Evolutionary conservation across 352 stramenopile species (phyloP), one percentile per base, ranked within the genome.

Genomic region (Peronospora tabacina): DNA sequence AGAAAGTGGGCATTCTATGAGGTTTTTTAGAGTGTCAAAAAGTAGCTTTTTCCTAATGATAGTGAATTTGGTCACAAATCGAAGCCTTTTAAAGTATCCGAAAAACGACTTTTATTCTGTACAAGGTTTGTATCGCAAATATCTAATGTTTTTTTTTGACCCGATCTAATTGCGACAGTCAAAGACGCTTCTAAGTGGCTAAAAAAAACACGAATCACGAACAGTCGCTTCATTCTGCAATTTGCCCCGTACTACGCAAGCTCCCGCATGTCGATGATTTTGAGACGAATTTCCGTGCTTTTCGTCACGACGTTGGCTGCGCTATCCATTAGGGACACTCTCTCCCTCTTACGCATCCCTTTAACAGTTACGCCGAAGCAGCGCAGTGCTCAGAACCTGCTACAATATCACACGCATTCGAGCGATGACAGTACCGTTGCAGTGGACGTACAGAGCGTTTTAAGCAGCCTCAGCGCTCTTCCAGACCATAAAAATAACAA

Each of bases 311-410:
- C 60, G 44, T 29, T 60, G 24, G 19, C 7, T 39, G 39, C 60
- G 44, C 33, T 60, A 16, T 36, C 39, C 30, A 19, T 37, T 11
- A 29, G 24, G 20, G n/a, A 24, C 33, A 32, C 41, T 2, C 38
- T 42, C 7, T 47, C 52, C 17, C n/a, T 70, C 43, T 55, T 85
- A 28, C 66, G 64, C 51, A 61, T 85, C 12, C 73, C 73, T 42
- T 53, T 85, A 24, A 61, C 47, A 2, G 48, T 55, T 16, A 55
- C 56, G 9, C 15, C 53, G 20, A 42, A 64, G 26, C 15, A 36
- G 1, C 68, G 68, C 20, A 70, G 52, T 45, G 58, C 70, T 10
- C 32, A 52, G 30, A 43, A 70, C 7, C 47, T 85, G 19, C 35
- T 77, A 7, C 56, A 65, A 38, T 61, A 70, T 42, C 74, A 82